Conservation (phyloP, 2,329 filamentous ascomycete genomes). For the Fusarium palustre region DNA sequence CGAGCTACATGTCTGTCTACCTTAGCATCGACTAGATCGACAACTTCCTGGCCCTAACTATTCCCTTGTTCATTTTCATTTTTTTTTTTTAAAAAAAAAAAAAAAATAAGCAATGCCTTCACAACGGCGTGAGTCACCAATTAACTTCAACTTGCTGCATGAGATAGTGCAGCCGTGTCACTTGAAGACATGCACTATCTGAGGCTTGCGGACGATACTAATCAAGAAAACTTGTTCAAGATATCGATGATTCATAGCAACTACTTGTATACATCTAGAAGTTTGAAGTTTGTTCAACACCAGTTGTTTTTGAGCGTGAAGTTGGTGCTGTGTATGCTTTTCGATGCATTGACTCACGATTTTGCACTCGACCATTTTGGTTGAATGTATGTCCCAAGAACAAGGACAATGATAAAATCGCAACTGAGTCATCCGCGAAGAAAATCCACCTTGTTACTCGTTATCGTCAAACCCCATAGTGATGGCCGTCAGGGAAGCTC, state of each 20-base stretch:
- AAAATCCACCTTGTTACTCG: not conserved
- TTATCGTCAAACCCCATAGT: not conserved
- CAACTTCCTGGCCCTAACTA: not conserved
- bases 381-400: not conserved
- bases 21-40: not conserved
- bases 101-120: not conserved
- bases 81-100: too few relatives aligned
- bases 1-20: not conserved
- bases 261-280: not conserved
- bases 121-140: slow-evolving; percentile 16
- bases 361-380: not conserved
- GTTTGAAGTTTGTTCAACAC: not conserved
- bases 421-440: not conserved
- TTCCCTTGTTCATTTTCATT: not conserved
- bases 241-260: not conserved
- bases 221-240: not conserved
- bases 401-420: too few relatives aligned
- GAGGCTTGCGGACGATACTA: not conserved
- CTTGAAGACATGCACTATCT: slow-evolving; percentile 14
- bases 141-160: not conserved
- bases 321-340: not conserved
- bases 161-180: not conserved
- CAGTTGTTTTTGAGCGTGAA: not conserved
- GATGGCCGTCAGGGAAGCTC: not conserved
- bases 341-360: not conserved